A percentile compares a stretch with the other conserved stretches of the same genome.
Conservation (phyloP, 192 early-diverging fungal genomes). For the Jimgerdemannia lactiflua region DNA sequence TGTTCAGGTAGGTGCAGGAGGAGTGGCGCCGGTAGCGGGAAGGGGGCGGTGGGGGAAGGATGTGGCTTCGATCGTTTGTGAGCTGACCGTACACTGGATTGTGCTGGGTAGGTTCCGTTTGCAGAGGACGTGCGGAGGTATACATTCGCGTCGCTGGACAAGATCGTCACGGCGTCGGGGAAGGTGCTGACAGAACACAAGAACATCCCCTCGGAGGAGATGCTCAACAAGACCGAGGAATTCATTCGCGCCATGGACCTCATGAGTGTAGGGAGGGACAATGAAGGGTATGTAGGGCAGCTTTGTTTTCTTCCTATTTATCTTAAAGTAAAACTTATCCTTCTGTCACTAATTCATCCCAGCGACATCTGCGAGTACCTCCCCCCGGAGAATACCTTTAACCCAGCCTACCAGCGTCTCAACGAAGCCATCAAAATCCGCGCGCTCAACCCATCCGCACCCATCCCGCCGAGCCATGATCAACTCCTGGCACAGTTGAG, state of each 20-base stretch:
- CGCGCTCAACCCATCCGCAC: slow-evolving; percentile 50
- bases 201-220: slow-evolving; percentile 46
- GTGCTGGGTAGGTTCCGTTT: slow-evolving; percentile 52
- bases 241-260: slow-evolving; percentile 62
- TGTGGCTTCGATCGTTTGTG: not conserved
- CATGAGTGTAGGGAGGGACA: slow-evolving; percentile 34
- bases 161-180: slow-evolving; percentile 31
- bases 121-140: slow-evolving; percentile 59
- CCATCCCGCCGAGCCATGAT: slow-evolving; percentile 48
- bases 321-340: not conserved
- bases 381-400: slow-evolving; percentile 51
- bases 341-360: not conserved
- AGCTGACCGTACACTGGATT: slow-evolving; percentile 10
- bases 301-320: not conserved
- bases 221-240: slow-evolving; percentile 43
- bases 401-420: slow-evolving; percentile 56
- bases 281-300: slow-evolving; percentile 46
- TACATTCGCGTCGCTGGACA: slow-evolving; percentile 49
- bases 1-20: slow-evolving; percentile 27
- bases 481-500: slow-evolving; percentile 42
- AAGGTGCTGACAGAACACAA: slow-evolving; percentile 43
- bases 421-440: slow-evolving; percentile 55
- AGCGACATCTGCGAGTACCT: slow-evolving; percentile 46
- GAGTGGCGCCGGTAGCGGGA: no score
- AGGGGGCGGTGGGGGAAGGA: not conserved